Evolutionary conservation across 83 land plant genomes (phyloP), one percentile per base, ranked within the genome.

Genomic region (Isoetes engelmannii): DNA sequence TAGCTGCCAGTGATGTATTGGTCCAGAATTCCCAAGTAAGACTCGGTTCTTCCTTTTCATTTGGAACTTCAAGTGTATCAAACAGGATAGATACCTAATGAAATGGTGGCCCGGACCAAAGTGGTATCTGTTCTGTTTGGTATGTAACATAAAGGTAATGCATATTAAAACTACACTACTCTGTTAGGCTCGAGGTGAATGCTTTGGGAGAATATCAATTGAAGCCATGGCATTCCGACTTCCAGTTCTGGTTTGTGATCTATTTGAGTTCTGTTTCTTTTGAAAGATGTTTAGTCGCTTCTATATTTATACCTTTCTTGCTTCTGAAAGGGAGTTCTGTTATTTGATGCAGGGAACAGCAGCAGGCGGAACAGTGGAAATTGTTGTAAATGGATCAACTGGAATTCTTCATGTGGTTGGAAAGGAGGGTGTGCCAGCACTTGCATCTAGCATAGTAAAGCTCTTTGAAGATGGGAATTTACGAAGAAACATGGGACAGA

Each of bases 141-240:
- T 28, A 28, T 28, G 37, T 28, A 28, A 28, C 37, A 28, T 28
- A 28, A 28, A 28, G 37, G 37, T 28, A 28, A 28, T 28, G 2
- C 2, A 28, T 28, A 28, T 28, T 28, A 28, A 28, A 28, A 28
- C 37, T 28, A 28, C 37, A 28, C 37, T 2, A 28, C 37, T 28
- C 37, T 28, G 37, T 28, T 69, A 92, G 97, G 97, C 81, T 13
- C 88, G 95, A 13, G 97, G 97, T 12, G 95, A 92, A 66, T 92
- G 95, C 80, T 92, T 92, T 85, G 97, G 97, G 44, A 78, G 95
- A 77, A 89, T 92, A 46, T 89, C 97, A 41, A 92, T 92, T 61
- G 97, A 92, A 73, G 97, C 97, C 4, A 92, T 92, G 95, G 94
- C 89, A 60, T 92, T 92, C 78, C 86, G 83, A 64, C 75, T 92